Conservation (phyloP, 75 land plant species). For the Larix kaempferi region DNA sequence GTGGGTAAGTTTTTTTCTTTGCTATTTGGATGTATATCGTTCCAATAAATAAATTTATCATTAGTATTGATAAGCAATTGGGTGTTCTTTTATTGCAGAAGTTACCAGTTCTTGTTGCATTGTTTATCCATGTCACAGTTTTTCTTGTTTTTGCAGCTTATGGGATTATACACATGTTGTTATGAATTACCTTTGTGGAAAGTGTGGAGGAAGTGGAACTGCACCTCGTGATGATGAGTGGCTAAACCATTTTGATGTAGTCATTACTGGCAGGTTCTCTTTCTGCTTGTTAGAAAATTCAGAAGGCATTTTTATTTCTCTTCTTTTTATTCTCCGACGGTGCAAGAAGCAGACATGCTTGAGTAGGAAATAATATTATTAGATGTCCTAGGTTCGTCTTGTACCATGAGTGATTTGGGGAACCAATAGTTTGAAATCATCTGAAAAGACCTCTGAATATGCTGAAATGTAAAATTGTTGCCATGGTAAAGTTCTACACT, state of each 20-base stretch:
- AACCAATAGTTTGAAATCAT: too few relatives aligned
- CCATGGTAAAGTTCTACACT: too few relatives aligned
- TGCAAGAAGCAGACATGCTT: neutral
- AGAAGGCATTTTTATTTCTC: neutral
- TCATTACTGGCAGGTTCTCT: constrained; percentile 91
- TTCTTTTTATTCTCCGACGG: neutral
- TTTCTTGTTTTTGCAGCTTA: constrained; percentile 56
- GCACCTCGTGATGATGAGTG: constrained; percentile 59
- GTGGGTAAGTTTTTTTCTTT: too few relatives aligned
- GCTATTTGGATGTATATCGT: too few relatives aligned
- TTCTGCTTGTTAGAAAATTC: neutral
- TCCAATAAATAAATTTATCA: neutral
- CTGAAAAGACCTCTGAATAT: too few relatives aligned
- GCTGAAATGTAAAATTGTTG: too few relatives aligned
- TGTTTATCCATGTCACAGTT: constrained; percentile 1
- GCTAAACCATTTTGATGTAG: constrained; percentile 94
- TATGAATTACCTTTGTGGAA: constrained; percentile 88
- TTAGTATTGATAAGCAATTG: constrained; percentile 1
- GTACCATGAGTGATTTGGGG: too few relatives aligned
- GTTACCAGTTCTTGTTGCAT: neutral
- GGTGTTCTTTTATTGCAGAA: neutral
- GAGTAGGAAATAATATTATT: too few relatives aligned
- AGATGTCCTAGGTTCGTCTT: too few relatives aligned
- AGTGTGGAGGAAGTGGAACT: constrained; percentile 33
- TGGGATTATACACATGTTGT: constrained; percentile 99